Base-by-base conservation (phyloP, 2,329 filamentous ascomycete species). In the Lachnellula arida region DNA sequence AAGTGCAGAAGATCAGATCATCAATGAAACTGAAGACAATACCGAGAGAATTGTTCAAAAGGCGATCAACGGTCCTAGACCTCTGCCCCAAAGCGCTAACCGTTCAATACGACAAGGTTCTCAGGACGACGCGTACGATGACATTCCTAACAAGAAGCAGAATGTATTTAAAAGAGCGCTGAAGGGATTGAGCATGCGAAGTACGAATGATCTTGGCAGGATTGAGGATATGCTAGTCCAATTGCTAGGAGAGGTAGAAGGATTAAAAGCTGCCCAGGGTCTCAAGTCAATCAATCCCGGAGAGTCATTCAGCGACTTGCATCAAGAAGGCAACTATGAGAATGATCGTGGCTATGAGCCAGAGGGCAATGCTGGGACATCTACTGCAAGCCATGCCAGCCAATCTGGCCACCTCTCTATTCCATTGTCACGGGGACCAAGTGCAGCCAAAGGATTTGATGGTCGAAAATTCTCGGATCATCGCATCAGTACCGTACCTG, bases 161-260 rank as follows among this genome's bases (percentile, higher is more conserved):
- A 96, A 91, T 68, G 82, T 99, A n/a, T 94, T 97, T 75, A 89
- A 88, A 66, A 86, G 93, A 60, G 94, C 94, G n/a, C 78, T 99
- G 49, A 93, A 95, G 70, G 92, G 92, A 3, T 78, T 99, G 49
- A 91, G 91, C 65, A 82, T 88, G 68, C 95, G 94, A 75, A 93
- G 91, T 51, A 86, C 88, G 7, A 93, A 88, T 66, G 94, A 99
- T 65, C 81, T 97, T 51, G 84, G 85, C 61, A 88, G 91, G 65
- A 96, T 97, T 60, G 90, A 94, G 71, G 88, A 90, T 58, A 93
- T 94, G 88, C 81, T 99, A 35, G 89, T 94, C 71, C 91, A 96
- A 69, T 81, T 99, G 22, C 82, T 99, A 19, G 88, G 86, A 50
- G 94, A 99, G 70, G 92, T 99, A 6, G 93, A 97, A 70, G 88